These are phyloP conservation scores for Podila horticola DNA, from an alignment of 192 early-diverging fungal species.

Conservation along the genomic window DNA sequence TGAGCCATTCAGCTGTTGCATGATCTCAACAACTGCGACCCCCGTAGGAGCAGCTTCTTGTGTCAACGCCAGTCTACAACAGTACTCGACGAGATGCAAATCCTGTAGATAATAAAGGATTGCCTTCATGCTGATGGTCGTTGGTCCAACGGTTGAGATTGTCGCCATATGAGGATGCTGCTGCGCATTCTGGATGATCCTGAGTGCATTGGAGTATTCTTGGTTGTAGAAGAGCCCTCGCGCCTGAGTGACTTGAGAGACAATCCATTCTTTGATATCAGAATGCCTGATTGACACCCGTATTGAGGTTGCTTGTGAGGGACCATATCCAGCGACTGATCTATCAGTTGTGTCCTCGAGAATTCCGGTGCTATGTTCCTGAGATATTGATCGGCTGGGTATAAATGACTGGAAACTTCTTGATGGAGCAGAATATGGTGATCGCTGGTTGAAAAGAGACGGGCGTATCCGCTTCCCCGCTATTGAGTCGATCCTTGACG, in stretches of 20 bases:
- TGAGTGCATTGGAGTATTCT: slow-evolving; percentile 37
- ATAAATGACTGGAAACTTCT: slow-evolving; percentile 4
- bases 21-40: slow-evolving; percentile 12
- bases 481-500: neutral
- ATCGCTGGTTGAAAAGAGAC: neutral
- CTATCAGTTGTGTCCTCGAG: slow-evolving; percentile 36
- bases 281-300: neutral
- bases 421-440: neutral
- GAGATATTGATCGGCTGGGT: slow-evolving; percentile 30
- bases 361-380: slow-evolving; percentile 16
- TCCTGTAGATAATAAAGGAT: slow-evolving; percentile 30
- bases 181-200: slow-evolving; percentile 22
- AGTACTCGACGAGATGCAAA: slow-evolving; percentile 32
- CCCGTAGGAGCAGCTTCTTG: slow-evolving; percentile 15
- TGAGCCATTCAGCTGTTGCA: slow-evolving; percentile 20
- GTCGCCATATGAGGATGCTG: slow-evolving; percentile 21
- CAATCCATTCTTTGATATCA: slow-evolving; percentile 29
- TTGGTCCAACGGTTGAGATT: neutral
- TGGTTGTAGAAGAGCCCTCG: slow-evolving; percentile 29
- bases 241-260: slow-evolving; percentile 13
- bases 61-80: slow-evolving; percentile 17
- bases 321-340: slow-evolving; percentile 16
- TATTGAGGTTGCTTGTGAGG: neutral
- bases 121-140: neutral
- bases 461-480: too few species aligned